A percentile compares a stretch with the other conserved stretches of the same genome.
These are phyloP conservation scores for Silene conica DNA, from an alignment of 148 eudicot genomes.

Conservation along the genomic window DNA sequence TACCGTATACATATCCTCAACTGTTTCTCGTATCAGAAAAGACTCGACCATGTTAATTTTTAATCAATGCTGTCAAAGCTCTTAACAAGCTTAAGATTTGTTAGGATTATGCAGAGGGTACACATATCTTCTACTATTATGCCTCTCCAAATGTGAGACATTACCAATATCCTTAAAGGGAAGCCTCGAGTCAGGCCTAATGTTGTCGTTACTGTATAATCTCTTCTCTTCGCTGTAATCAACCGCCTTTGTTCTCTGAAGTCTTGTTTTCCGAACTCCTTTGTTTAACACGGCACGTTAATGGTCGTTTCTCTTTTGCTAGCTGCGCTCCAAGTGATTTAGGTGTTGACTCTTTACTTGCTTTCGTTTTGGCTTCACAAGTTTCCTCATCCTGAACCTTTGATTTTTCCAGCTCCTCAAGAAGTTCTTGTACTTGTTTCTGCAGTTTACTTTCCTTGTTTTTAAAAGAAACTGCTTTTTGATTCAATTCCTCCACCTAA, in stretches of 20 bases:
- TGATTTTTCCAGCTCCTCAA: constrained; percentile 37
- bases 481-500: constrained; percentile 74
- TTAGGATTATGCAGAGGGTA: constrained; percentile 45
- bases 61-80: background rate
- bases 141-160: constrained; percentile 47
- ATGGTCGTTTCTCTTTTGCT: constrained; percentile 56
- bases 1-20: constrained; percentile 2
- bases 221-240: constrained; percentile 26
- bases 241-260: constrained; percentile 19
- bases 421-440: constrained; percentile 36
- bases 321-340: constrained; percentile 55
- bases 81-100: constrained; percentile 8
- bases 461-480: constrained; percentile 46
- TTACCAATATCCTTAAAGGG: constrained; percentile 72
- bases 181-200: constrained; percentile 28
- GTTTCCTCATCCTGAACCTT: constrained; percentile 23
- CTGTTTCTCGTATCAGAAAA: constrained; percentile 3
- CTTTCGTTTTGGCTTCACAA: constrained; percentile 16
- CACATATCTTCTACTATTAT: constrained; percentile 41
- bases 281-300: constrained; percentile 47
- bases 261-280: constrained; percentile 23
- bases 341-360: constrained; percentile 21
- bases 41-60: background rate
- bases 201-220: constrained; percentile 22
- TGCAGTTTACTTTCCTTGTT: constrained; percentile 45